Base-by-base conservation (phyloP, 495 filamentous ascomycete genomes). In the Thermochaetoides thermophila region DNA sequence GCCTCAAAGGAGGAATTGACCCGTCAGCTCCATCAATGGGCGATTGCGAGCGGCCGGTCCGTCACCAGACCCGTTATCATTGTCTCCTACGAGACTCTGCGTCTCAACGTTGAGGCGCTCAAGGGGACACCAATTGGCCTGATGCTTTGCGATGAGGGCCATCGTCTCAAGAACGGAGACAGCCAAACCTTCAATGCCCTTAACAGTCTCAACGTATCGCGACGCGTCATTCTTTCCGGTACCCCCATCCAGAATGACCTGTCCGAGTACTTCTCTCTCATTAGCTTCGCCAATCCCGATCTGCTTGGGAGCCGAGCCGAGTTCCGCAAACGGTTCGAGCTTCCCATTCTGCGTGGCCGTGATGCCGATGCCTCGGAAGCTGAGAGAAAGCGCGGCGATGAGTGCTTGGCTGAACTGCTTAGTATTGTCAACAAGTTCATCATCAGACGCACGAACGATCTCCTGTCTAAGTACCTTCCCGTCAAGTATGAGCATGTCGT, bases 401-500 rank as follows among this genome's bases (percentile, higher is more conserved):
- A 87, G 49, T 74, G 84, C 31, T 64, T 94, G 9, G 52, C 55
- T 17, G 91, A 93, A 40, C 74, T 99, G 15, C 74, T 89, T 0
- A 62, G 61, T 6, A 61, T 91, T 21, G 89, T 99, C 44, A 95
- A 96, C 61, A 94, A 92, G 46, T 99, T 96, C 63, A 95, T 99
- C 55, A 99, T 99, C 49, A 81, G 89, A 27, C 76, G 89, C 17
- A 96, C 87, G 0, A 99, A 99, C 66, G 89, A 99, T 50, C 87
- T 99, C 34, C 61, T 99, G 13, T 93, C 87, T 24, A 96, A 99
- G 52, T 99, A 99, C 56, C 69, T 99, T 29, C 91, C 89, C 2
- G 74, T 96, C 59, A 99, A 99, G 59, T 99, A 99, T 59, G 89
- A 99, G 49, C 89, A 99, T 56, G 89, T 99, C 18, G 91, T 99